A percentile compares a stretch with the other conserved stretches of the same genome.
These are phyloP conservation scores for Pythium aphanidermatum DNA, from an alignment of 352 stramenopile genomes.

Conservation along the genomic window DNA sequence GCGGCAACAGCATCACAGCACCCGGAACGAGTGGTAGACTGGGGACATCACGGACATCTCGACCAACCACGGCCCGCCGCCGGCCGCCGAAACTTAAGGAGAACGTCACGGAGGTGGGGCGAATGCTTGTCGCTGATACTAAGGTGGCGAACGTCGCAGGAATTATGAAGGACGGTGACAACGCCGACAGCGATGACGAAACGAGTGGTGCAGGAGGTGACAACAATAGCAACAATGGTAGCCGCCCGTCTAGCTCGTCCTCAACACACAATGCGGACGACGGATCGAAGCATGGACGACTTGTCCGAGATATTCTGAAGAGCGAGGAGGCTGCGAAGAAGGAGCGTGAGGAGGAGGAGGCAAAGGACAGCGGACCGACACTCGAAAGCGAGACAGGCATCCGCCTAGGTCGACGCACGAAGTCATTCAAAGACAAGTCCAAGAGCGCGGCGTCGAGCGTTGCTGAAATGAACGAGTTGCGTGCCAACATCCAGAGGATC, in stretches of 20 bases:
- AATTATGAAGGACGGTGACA: slow-evolving; percentile 84
- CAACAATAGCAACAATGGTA: slow-evolving; percentile 25
- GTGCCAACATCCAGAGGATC: slow-evolving; percentile 84
- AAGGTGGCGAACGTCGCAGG: slow-evolving; percentile 70
- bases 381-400: slow-evolving; percentile 67
- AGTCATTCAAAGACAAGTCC: slow-evolving; percentile 79
- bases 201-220: slow-evolving; percentile 28
- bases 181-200: slow-evolving; percentile 74
- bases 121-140: slow-evolving; percentile 63
- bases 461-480: slow-evolving; percentile 74
- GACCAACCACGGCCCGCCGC: slow-evolving; percentile 80
- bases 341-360: slow-evolving; percentile 66
- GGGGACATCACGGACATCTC: slow-evolving; percentile 59
- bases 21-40: slow-evolving; percentile 44
- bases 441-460: slow-evolving; percentile 62
- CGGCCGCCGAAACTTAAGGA: slow-evolving; percentile 85
- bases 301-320: slow-evolving; percentile 84
- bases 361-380: slow-evolving; percentile 24
- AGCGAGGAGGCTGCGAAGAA: slow-evolving; percentile 66
- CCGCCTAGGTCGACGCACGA: slow-evolving; percentile 58
- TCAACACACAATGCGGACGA: slow-evolving; percentile 27
- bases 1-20: slow-evolving; percentile 11
- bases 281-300: slow-evolving; percentile 44
- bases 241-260: slow-evolving; percentile 14
- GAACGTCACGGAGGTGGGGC: slow-evolving; percentile 73